phyloP scores from a whole-genome alignment of 1,284 basidiomycete species.

The Ceratobasidium sp. region DNA sequence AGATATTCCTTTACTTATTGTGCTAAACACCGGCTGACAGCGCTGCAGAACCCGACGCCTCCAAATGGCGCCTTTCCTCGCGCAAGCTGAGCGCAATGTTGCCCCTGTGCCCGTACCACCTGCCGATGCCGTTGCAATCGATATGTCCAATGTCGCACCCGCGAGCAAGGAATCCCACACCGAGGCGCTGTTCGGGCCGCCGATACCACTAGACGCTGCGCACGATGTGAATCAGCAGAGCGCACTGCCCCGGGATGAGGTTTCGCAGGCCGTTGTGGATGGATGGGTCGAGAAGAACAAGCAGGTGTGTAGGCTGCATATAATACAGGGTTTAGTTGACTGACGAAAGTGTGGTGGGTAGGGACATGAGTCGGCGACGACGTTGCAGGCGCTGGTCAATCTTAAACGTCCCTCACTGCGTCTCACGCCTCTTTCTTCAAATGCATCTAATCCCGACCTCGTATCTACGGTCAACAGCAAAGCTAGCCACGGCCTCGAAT shows the following conservation, averaged over 20 bases:
- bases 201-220: conserved; percentile 63
- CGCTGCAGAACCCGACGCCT: conserved; percentile 58
- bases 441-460: conserved; percentile 27
- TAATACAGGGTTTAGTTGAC: neutral
- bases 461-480: conserved; percentile 60
- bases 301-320: conserved; percentile 11
- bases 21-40: conserved; percentile 61
- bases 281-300: conserved; percentile 37
- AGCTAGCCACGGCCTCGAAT: conserved; percentile 75
- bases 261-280: neutral
- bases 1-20: neutral
- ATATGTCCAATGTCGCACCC: conserved; percentile 53
- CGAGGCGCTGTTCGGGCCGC: conserved; percentile 77
- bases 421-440: conserved; percentile 67
- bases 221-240: conserved; percentile 6
- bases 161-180: conserved; percentile 60
- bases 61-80: conserved; percentile 62
- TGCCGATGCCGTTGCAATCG: conserved; percentile 54
- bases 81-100: conserved; percentile 61
- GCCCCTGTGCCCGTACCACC: conserved; percentile 57
- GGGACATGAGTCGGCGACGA: conserved; percentile 75
- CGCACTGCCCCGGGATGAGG: conserved; percentile 15
- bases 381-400: conserved; percentile 89
- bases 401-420: conserved; percentile 85
- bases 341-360: neutral